A percentile compares a stretch with the other conserved stretches of the same genome.
These are phyloP conservation scores for Pachyrhizus erosus DNA, from an alignment of 306 rosid species.

Conservation along the genomic window DNA sequence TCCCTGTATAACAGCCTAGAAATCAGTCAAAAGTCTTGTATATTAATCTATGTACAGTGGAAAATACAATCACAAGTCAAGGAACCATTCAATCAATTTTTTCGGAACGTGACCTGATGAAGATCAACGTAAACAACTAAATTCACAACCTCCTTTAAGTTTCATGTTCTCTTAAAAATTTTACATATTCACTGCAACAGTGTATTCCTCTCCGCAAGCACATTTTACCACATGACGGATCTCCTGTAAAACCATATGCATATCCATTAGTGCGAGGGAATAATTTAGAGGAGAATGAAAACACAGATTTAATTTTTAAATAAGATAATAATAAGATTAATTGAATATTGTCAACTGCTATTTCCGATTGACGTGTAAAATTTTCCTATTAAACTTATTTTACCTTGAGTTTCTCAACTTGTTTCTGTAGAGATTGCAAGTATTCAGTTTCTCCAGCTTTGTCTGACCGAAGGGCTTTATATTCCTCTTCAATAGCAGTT, in stretches of 20 bases:
- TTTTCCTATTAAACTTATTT: constrained; percentile 21
- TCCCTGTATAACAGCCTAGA: background rate
- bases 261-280: constrained; percentile 35
- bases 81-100: background rate
- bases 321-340: background rate
- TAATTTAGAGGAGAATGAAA: constrained; percentile 29
- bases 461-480: constrained; percentile 68
- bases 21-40: background rate
- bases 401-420: constrained; percentile 76
- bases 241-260: constrained; percentile 58
- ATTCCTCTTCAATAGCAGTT: constrained; percentile 74
- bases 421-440: constrained; percentile 70
- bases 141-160: constrained; percentile 18
- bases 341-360: constrained; percentile 20
- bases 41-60: constrained; percentile 1
- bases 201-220: constrained; percentile 80
- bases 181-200: constrained; percentile 54
- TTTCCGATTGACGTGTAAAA: background rate
- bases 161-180: constrained; percentile 40
- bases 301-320: constrained; percentile 11
- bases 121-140: constrained; percentile 25
- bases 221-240: constrained; percentile 72
- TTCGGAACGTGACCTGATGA: constrained; percentile 1
- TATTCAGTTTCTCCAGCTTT: constrained; percentile 76
- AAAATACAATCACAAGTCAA: constrained; percentile 20